These are phyloP conservation scores for Nicotiana benthamiana DNA, from an alignment of 257 asterid genomes.

Conservation along the genomic window DNA sequence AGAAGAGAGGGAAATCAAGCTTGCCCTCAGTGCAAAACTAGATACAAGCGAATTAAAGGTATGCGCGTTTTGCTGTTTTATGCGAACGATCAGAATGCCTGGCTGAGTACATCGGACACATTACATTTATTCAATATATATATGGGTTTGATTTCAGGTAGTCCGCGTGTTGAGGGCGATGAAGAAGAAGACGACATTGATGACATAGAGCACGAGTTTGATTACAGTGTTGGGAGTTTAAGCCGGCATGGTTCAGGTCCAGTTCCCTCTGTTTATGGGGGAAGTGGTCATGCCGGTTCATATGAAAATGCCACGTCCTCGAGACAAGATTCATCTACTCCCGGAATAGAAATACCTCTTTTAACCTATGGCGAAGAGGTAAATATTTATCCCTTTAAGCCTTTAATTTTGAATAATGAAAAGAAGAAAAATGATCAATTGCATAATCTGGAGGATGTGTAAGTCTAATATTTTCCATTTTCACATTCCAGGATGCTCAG, in stretches of 20 bases:
- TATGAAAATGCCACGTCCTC: conserved; percentile 28
- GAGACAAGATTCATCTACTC: conserved; percentile 28
- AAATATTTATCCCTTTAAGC: neutral
- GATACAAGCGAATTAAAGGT: conserved; percentile 89
- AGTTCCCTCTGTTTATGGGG: conserved; percentile 13
- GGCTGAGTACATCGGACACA: neutral
- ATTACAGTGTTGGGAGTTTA: conserved; percentile 34
- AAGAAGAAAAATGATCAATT: neutral
- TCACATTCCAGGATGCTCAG: conserved; percentile 37
- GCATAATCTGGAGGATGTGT: neutral
- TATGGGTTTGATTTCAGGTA: conserved; percentile 34
- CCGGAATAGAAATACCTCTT: conserved; percentile 47
- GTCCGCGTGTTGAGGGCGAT: conserved; percentile 90
- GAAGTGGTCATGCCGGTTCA: conserved; percentile 30
- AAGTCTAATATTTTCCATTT: neutral
- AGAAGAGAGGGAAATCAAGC: conserved; percentile 79
- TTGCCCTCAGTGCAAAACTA: conserved; percentile 90
- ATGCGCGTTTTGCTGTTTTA: neutral
- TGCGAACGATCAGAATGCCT: neutral
- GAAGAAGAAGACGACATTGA: conserved; percentile 88
- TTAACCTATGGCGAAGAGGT: conserved; percentile 89
- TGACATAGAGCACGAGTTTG: conserved; percentile 81
- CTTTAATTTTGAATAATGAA: neutral
- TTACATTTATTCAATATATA: no score
- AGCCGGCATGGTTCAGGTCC: conserved; percentile 23